These are phyloP conservation scores for Allium sativum DNA, from an alignment of 106 monocot genomes.

Conservation along the genomic window DNA sequence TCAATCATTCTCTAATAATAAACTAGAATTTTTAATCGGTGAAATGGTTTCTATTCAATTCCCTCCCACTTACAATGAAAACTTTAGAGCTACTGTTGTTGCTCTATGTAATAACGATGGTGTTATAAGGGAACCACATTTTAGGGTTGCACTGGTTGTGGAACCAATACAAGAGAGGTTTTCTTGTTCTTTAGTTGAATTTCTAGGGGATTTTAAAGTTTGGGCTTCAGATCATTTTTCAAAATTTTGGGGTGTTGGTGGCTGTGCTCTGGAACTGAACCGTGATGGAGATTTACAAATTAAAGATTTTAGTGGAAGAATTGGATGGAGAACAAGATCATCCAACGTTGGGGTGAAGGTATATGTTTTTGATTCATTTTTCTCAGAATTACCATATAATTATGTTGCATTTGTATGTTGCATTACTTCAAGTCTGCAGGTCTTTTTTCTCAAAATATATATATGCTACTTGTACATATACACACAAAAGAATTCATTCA, in stretches of 20 bases:
- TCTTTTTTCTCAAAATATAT: too few species aligned
- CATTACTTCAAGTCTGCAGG: too few species aligned
- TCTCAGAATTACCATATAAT: too few species aligned
- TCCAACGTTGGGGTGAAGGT: constrained; percentile 31
- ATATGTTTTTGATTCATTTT: neutral
- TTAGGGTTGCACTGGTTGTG: constrained; percentile 27
- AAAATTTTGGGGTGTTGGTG: constrained; percentile 10
- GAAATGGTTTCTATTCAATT: constrained; percentile 10
- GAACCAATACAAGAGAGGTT: constrained; percentile 19
- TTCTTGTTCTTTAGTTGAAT: constrained; percentile 26
- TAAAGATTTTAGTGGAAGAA: constrained; percentile 14
- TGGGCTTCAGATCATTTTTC: constrained; percentile 43
- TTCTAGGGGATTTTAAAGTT: constrained; percentile 32
- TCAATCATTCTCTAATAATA: neutral
- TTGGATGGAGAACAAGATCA: constrained; percentile 41
- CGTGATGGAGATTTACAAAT: constrained; percentile 26
- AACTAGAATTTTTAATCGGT: constrained; percentile 12
- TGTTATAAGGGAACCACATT: constrained; percentile 5
- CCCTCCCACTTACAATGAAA: constrained; percentile 19
- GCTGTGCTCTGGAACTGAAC: constrained; percentile 27
- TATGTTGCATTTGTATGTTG: too few species aligned
- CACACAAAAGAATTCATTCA: too few species aligned
- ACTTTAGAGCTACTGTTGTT: constrained; percentile 15
- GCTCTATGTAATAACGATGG: constrained; percentile 1
- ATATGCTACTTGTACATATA: too few species aligned